Evolutionary conservation across 257 asterid genomes (phyloP).

Genomic region (Scutellaria galericulata): DNA sequence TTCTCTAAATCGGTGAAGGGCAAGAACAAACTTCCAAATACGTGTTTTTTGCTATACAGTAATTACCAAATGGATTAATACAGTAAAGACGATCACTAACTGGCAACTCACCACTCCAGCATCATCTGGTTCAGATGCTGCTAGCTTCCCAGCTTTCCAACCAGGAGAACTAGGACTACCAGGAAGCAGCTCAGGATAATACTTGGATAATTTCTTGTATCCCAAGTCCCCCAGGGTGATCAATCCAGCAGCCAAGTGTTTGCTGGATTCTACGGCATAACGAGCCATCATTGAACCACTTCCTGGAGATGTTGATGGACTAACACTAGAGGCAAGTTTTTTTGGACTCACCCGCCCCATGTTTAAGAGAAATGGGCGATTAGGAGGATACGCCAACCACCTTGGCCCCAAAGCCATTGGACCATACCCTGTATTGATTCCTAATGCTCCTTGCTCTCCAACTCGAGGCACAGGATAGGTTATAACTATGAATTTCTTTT

Average conservation of each 20-base stretch:
- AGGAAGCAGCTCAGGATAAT: slow-evolving; percentile 68
- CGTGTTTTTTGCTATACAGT: slow-evolving; percentile 7
- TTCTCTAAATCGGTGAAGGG: not conserved
- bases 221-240: slow-evolving; percentile 73
- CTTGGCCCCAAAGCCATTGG: slow-evolving; percentile 83
- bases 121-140: slow-evolving; percentile 62
- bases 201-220: slow-evolving; percentile 62
- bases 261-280: slow-evolving; percentile 70
- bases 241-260: slow-evolving; percentile 68
- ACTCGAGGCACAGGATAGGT: slow-evolving; percentile 75
- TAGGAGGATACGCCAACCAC: slow-evolving; percentile 79
- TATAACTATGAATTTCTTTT: slow-evolving; percentile 65
- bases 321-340: slow-evolving; percentile 56
- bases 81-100: slow-evolving; percentile 20
- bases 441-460: slow-evolving; percentile 66
- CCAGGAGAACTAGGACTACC: slow-evolving; percentile 68
- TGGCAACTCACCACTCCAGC: slow-evolving; percentile 68
- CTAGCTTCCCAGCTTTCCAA: slow-evolving; percentile 60
- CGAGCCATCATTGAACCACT: slow-evolving; percentile 69
- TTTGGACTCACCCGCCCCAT: slow-evolving; percentile 63
- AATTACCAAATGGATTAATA: slow-evolving; percentile 24
- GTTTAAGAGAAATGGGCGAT: slow-evolving; percentile 59
- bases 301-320: slow-evolving; percentile 72
- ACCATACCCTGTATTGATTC: slow-evolving; percentile 66
- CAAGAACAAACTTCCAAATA: slow-evolving; percentile 4